Conservation (phyloP, 768 basidiomycete species). For the Boletus reticuloceps region DNA sequence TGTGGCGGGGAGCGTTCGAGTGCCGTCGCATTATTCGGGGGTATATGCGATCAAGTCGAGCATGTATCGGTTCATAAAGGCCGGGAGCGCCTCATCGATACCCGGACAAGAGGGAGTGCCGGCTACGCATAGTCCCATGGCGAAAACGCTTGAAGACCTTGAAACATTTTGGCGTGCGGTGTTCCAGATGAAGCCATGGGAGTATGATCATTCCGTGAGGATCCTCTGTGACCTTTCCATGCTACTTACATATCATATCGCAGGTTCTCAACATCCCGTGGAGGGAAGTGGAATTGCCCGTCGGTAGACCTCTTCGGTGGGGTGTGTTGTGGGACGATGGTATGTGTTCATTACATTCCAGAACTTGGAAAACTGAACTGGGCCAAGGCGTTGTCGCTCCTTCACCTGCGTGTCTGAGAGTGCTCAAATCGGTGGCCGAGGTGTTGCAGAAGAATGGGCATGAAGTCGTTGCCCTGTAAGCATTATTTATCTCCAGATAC, state of each 20-base stretch:
- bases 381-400: conserved; percentile 52
- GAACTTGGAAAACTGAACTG: not conserved
- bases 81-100: conserved; percentile 45
- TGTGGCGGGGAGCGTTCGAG: conserved; percentile 66
- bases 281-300: conserved; percentile 38
- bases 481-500: not conserved
- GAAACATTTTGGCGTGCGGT: conserved; percentile 65
- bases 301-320: conserved; percentile 55
- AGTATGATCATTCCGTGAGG: conserved; percentile 53
- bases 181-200: conserved; percentile 60
- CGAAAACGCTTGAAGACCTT: conserved; percentile 58
- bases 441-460: conserved; percentile 46
- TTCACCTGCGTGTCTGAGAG: conserved; percentile 60
- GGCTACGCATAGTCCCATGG: conserved; percentile 57
- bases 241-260: not conserved
- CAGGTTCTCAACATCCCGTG: conserved; percentile 37
- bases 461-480: conserved; percentile 52
- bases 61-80: conserved; percentile 52
- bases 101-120: conserved; percentile 58
- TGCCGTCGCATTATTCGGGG: conserved; percentile 66
- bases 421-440: conserved; percentile 45
- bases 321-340: conserved; percentile 66
- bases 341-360: conserved; percentile 13
- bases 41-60: conserved; percentile 60
- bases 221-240: not conserved